A percentile compares a stretch with the other conserved stretches of the same genome.
phyloP scores from a whole-genome alignment of 1,139 yeast species.

The Suhomyces anneliseae region DNA sequence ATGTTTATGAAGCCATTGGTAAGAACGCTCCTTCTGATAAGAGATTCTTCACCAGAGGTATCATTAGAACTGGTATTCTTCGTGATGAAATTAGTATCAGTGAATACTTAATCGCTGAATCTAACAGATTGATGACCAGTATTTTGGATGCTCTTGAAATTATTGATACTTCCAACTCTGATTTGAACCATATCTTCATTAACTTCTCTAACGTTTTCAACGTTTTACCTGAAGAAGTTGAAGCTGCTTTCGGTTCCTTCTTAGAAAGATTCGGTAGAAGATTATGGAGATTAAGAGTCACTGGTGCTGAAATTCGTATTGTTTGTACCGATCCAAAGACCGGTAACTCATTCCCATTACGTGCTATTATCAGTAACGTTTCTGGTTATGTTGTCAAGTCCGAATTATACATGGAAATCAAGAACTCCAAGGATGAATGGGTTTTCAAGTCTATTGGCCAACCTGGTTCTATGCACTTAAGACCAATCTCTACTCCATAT shows the following conservation, averaged over 20 bases:
- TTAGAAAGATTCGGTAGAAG: constrained; percentile 97
- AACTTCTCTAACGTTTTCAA: constrained; percentile 95
- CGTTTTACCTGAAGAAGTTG: constrained; percentile 92
- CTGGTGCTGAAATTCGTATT: constrained; percentile 96
- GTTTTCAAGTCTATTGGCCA: constrained; percentile 91
- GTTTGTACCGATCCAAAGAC: constrained; percentile 87
- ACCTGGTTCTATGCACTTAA: constrained; percentile 96
- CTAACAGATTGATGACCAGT: constrained; percentile 92
- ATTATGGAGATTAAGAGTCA: constrained; percentile 92
- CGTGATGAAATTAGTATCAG: constrained; percentile 90
- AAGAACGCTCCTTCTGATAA: constrained; percentile 92
- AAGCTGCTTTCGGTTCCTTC: constrained; percentile 96
- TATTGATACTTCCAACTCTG: constrained; percentile 92
- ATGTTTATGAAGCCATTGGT: constrained; percentile 94
- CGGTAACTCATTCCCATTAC: constrained; percentile 89
- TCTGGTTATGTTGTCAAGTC: constrained; percentile 97
- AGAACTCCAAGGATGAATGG: constrained; percentile 92
- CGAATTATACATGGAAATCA: constrained; percentile 90
- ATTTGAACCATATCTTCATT: constrained; percentile 93
- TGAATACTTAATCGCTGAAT: constrained; percentile 93
- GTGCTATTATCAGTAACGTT: constrained; percentile 94
- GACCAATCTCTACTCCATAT: constrained; percentile 93
- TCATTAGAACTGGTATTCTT: constrained; percentile 92
- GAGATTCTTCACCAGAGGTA: constrained; percentile 95
- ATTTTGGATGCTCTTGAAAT: constrained; percentile 93